Percentiles rank a stretch among this genome's conserved stretches.
phyloP scores from a whole-genome alignment of 2,329 filamentous ascomycete species.

The Fusarium devonianum region DNA sequence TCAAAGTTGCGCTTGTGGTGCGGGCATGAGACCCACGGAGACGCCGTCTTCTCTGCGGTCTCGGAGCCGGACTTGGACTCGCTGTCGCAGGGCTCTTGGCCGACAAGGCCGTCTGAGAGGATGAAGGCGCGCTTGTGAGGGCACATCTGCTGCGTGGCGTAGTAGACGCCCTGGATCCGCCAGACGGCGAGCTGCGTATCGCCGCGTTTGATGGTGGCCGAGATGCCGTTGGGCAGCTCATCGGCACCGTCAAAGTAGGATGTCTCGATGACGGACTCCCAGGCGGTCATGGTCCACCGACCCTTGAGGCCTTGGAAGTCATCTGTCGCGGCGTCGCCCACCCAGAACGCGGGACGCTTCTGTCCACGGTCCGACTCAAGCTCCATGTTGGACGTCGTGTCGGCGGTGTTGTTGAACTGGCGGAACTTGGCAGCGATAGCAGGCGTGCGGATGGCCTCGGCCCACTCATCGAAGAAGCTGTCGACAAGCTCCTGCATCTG shows the following conservation, averaged over 20 bases:
- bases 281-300: slow-evolving; percentile 68
- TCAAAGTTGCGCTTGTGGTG: slow-evolving; percentile 91
- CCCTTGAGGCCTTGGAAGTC: slow-evolving; percentile 73
- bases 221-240: slow-evolving; percentile 74
- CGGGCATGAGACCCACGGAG: slow-evolving; percentile 85
- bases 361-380: slow-evolving; percentile 76
- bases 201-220: slow-evolving; percentile 80
- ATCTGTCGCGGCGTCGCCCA: slow-evolving; percentile 68
- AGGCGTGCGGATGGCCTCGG: slow-evolving; percentile 76
- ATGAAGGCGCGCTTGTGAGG: slow-evolving; percentile 91
- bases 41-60: slow-evolving; percentile 33
- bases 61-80: slow-evolving; percentile 35
- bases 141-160: slow-evolving; percentile 93
- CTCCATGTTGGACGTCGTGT: slow-evolving; percentile 74
- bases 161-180: slow-evolving; percentile 80
- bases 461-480: slow-evolving; percentile 91
- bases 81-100: slow-evolving; percentile 61
- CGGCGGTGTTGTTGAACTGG: slow-evolving; percentile 84
- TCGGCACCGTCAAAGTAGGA: slow-evolving; percentile 71
- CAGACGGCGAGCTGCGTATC: slow-evolving; percentile 91
- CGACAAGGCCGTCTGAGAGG: slow-evolving; percentile 84
- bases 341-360: slow-evolving; percentile 78
- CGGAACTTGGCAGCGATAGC: slow-evolving; percentile 73
- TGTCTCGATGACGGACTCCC: slow-evolving; percentile 81
- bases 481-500: slow-evolving; percentile 89